Percentiles rank a stretch among this genome's conserved stretches.
Conservation (phyloP, 768 basidiomycete genomes). For the Naganishia onofrii region DNA sequence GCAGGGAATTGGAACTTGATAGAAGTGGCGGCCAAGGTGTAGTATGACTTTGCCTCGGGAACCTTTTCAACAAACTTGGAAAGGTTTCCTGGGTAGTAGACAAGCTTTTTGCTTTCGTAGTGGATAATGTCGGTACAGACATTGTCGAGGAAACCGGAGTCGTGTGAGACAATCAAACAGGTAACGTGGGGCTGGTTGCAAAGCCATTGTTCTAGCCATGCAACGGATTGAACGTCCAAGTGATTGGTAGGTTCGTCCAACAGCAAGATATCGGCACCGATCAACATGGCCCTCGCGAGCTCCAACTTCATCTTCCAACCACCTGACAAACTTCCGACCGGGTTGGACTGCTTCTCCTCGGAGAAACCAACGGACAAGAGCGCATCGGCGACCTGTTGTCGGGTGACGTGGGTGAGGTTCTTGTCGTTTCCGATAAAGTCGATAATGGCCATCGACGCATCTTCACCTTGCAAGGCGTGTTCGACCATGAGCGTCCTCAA, state of each 20-base stretch:
- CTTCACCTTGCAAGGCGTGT: conserved; percentile 92
- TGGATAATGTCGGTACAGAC: conserved; percentile 96
- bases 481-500: conserved; percentile 94
- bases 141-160: conserved; percentile 93
- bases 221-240: conserved; percentile 70
- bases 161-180: conserved; percentile 91
- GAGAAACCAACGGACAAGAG: conserved; percentile 88
- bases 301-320: conserved; percentile 99
- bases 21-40: conserved; percentile 86
- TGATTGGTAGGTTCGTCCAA: conserved; percentile 88
- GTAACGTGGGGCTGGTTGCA: conserved; percentile 77
- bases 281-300: conserved; percentile 91
- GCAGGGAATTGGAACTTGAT: conserved; percentile 94
- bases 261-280: conserved; percentile 66
- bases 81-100: conserved; percentile 89
- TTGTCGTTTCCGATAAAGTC: conserved; percentile 87
- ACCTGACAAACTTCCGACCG: conserved; percentile 85
- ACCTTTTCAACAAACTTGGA: conserved; percentile 83
- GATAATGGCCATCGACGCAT: conserved; percentile 72
- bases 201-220: conserved; percentile 89
- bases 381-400: conserved; percentile 71
- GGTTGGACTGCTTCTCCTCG: conserved; percentile 74
- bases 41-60: conserved; percentile 93
- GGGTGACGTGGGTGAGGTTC: conserved; percentile 60
- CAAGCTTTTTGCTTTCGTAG: conserved; percentile 94